These are phyloP conservation scores for Euphorbia celastroides DNA, from an alignment of 441 rosid genomes.

Conservation along the genomic window DNA sequence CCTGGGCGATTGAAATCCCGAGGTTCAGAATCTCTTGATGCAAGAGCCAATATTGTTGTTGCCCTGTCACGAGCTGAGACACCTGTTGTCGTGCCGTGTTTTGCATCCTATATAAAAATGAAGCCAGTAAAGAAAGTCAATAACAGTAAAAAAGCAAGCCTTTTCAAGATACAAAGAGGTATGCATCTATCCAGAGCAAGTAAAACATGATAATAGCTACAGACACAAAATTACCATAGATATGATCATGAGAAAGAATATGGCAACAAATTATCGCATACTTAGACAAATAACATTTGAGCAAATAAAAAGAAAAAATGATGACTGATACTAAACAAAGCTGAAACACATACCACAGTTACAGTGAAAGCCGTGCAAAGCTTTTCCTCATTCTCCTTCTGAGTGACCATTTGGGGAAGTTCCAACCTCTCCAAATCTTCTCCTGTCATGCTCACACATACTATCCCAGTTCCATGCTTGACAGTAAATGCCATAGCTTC, in stretches of 20 bases:
- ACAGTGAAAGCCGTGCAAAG: slow-evolving; percentile 87
- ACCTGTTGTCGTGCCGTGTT: slow-evolving; percentile 89
- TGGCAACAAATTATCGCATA: too few relatives aligned
- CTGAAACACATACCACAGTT: slow-evolving; percentile 80
- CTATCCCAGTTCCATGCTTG: slow-evolving; percentile 87
- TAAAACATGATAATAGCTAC: not conserved
- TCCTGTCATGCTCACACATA: slow-evolving; percentile 84
- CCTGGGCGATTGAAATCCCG: slow-evolving; percentile 94
- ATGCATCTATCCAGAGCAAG: not conserved
- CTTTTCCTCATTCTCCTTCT: slow-evolving; percentile 76
- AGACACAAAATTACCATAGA: not conserved
- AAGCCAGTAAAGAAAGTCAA: too few relatives aligned
- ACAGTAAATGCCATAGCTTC: slow-evolving; percentile 97
- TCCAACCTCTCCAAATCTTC: slow-evolving; percentile 73
- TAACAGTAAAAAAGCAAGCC: slow-evolving; percentile 10
- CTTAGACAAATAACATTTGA: too few relatives aligned
- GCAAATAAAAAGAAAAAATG: too few relatives aligned
- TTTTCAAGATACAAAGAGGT: not conserved
- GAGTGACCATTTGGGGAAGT: slow-evolving; percentile 84
- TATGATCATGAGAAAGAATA: too few relatives aligned
- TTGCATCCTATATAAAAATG: slow-evolving; percentile 99
- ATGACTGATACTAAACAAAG: too few relatives aligned
- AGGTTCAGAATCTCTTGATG: slow-evolving; percentile 78
- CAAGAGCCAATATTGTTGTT: slow-evolving; percentile 69
- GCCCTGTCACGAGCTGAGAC: slow-evolving; percentile 91